Evolutionary conservation across 768 basidiomycete genomes (phyloP), one percentile per base, ranked within the genome.

Genomic region (Panaeolus cyanescens): DNA sequence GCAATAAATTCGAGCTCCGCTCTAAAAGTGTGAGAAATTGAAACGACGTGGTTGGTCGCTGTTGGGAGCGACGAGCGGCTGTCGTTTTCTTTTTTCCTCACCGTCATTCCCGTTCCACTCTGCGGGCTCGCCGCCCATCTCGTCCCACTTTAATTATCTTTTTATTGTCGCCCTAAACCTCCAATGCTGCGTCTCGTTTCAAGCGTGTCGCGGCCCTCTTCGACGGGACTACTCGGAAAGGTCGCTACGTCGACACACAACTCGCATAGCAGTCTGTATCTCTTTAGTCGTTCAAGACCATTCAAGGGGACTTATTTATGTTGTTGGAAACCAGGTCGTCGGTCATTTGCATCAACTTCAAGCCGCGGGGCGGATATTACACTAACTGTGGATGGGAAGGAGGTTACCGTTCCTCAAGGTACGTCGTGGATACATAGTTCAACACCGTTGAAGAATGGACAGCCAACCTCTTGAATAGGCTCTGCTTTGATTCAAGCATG

Each of bases 321-420:
- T 34, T 45, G 58, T 57, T 34, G 19, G 20, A 34, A 25, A 65
- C 9, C 55, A 90, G 90, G 80, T 69, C 82, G 81, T 63, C 80
- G 89, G 62, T 79, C 81, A 32, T 83, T 93, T 71, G 78, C 88
- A 10, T 89, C 92, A 36, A 84, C 89, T 1, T 83, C 90, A 17
- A 74, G 81, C 60, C 81, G 85, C 60, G 83, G 82, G 68, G 90
- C 90, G 45, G 91, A 94, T 66, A 90, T 98, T 67, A 96, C 95
- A 32, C 79, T 99, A 31, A 96, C 95, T 1, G 90, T 99, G 39
- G 96, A 99, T 75, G 96, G 96, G 64, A 97, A 96, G 77, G 91
- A 95, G 79, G 95, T 99, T 20, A 95, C 94, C 2, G 95, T 99
- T 34, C 95, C 95, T 28, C 95, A 96, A 80, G 96, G 96, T 92